Base-by-base conservation (phyloP, 1,284 basidiomycete species). In the Xanthoconium separans region DNA sequence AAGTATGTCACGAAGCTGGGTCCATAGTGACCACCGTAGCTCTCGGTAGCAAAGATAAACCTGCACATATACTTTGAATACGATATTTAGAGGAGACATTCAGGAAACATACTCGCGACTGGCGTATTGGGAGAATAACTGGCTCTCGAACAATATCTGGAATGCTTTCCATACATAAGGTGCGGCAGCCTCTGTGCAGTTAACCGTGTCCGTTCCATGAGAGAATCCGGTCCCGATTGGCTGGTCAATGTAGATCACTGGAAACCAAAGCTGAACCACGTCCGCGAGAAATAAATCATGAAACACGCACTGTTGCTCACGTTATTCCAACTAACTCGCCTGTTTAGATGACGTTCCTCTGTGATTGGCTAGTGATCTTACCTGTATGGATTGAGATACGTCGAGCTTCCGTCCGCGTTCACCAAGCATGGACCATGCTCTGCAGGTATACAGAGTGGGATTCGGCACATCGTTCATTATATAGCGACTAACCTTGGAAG, bases 221-320 rank as follows among this genome's bases (percentile, higher is more conserved):
- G 84, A 87, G 65, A 86, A 86, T 3, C 85, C 85, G 6, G 83
- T 81, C 0, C 82, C 83, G 50, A 87, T 83, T 1, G 88, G 88
- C 66, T 91, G 87, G 65, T 89, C 87, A 48, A 90, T 83, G 63
- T 88, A 89, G 44, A 91, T 83, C 67, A 87, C 84, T 87, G 52
- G 12, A 47, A n/a, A 24, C 9, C 10, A 4, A 31, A 18, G 1
- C 44, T 51, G 29, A 46, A 20, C 31, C 11, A 13, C 24, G 34
- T 47, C 6, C 44, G 11, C 48, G 27, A 46, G 27, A 55, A 34
- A 4, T 18, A 15, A 9, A 6, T 8, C 20, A 3, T 24, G 31
- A 13, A 33, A 29, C n/a, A 52, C 61, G 39, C 49, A 85, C 85
- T 79, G 60, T 90, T 89, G 69, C 81, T 84, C 57, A 82, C 67